These are phyloP conservation scores for Alternaria consortialis DNA, from an alignment of 2,329 filamentous ascomycete genomes.

Conservation along the genomic window DNA sequence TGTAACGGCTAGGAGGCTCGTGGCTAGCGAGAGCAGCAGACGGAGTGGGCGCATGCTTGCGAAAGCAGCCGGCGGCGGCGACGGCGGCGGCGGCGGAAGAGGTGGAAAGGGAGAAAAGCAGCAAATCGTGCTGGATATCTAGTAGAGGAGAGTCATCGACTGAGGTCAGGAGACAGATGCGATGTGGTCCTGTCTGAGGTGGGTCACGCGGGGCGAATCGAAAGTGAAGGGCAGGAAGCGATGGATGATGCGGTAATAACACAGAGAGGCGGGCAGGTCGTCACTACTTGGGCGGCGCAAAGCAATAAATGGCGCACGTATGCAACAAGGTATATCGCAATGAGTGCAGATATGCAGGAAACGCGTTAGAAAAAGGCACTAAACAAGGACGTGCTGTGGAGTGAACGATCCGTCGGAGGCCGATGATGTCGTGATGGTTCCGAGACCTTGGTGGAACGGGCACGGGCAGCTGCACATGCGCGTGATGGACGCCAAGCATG, in stretches of 20 bases:
- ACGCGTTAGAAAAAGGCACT: background rate
- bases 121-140: conserved; percentile 37
- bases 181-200: conserved; percentile 6
- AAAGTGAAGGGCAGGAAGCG: conserved; percentile 10
- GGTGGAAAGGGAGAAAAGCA: conserved; percentile 21
- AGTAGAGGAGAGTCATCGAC: conserved; percentile 34
- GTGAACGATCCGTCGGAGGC: background rate
- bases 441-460: background rate
- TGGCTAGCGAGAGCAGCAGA: conserved; percentile 54
- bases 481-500: conserved; percentile 1
- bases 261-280: conserved; percentile 12
- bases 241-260: conserved; percentile 32
- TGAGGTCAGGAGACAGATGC: conserved; percentile 14
- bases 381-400: conserved; percentile 1
- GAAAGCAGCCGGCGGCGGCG: background rate
- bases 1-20: conserved; percentile 54
- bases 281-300: conserved; percentile 11
- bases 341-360: background rate
- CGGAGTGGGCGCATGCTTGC: conserved; percentile 49
- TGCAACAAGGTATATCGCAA: background rate
- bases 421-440: conserved; percentile 14
- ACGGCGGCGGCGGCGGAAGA: conserved; percentile 7
- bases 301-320: background rate
- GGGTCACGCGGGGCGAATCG: conserved; percentile 16
- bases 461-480: background rate